These are phyloP conservation scores for Cystobasidium onofrii DNA, from an alignment of 768 basidiomycete species.

Conservation along the genomic window DNA sequence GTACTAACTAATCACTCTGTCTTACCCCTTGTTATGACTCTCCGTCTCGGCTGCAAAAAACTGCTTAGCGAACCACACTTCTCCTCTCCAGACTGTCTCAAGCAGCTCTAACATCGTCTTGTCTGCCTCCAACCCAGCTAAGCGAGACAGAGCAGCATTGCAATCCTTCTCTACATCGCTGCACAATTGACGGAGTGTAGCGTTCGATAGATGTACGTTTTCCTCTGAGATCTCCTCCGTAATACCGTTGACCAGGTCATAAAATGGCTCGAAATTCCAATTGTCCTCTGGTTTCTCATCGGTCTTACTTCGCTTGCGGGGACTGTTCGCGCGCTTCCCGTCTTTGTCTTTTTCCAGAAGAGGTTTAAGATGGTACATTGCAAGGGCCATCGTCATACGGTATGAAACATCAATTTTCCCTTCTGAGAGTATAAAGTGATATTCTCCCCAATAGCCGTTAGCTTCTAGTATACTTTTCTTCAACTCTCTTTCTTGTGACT, in stretches of 20 bases:
- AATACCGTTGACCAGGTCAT: not conserved
- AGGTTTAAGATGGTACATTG: not conserved
- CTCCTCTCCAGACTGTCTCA: not conserved
- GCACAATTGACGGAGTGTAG: not conserved
- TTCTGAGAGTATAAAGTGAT: slow-evolving; percentile 13
- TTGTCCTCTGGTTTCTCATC: not conserved
- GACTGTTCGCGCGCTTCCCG: not conserved
- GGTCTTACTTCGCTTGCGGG: not conserved
- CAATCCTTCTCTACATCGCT: not conserved
- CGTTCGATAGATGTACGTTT: not conserved
- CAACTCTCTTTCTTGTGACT: slow-evolving; percentile 47
- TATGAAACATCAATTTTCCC: slow-evolving; percentile 62
- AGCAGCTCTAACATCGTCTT: not conserved
- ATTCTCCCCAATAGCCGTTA: slow-evolving; percentile 67
- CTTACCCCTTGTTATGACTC: too few relatives aligned
- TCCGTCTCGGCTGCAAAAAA: too few relatives aligned
- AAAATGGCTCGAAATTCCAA: not conserved
- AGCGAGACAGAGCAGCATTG: not conserved
- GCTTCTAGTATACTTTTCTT: slow-evolving; percentile 55
- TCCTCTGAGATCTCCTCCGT: not conserved
- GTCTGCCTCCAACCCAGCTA: not conserved
- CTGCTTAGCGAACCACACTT: not conserved
- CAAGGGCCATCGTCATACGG: slow-evolving; percentile 45
- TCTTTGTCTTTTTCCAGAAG: not conserved
- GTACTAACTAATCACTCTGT: too few relatives aligned